phyloP scores from a whole-genome alignment of 768 basidiomycete genomes.

The Inosperma sp. region DNA sequence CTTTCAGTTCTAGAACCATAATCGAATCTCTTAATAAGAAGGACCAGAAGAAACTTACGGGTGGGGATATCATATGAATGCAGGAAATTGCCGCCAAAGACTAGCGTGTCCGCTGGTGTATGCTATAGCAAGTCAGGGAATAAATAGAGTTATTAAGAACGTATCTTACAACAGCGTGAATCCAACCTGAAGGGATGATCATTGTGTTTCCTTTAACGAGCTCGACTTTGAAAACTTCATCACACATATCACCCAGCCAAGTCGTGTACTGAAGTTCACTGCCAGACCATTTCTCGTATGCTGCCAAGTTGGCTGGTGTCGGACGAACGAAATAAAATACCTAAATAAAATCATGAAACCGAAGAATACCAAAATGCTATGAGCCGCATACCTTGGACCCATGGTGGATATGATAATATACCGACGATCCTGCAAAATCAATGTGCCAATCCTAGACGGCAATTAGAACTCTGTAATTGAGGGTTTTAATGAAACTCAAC shows the following conservation, averaged over 20 bases:
- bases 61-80: slow-evolving; percentile 87
- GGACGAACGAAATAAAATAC: slow-evolving; percentile 95
- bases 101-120: slow-evolving; percentile 88
- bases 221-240: slow-evolving; percentile 85
- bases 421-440: slow-evolving; percentile 95
- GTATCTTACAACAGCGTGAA: slow-evolving; percentile 85
- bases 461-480: neutral
- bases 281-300: slow-evolving; percentile 93
- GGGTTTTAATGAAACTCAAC: slow-evolving; percentile 27
- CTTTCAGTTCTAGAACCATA: slow-evolving; percentile 63
- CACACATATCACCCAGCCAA: slow-evolving; percentile 92
- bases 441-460: slow-evolving; percentile 87
- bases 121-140: slow-evolving; percentile 32
- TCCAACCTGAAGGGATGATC: slow-evolving; percentile 97
- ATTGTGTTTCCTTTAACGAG: slow-evolving; percentile 77
- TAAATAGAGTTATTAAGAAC: neutral
- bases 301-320: slow-evolving; percentile 76
- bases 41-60: slow-evolving; percentile 49
- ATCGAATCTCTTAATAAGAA: neutral
- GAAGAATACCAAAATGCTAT: slow-evolving; percentile 1
- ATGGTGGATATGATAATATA: slow-evolving; percentile 91
- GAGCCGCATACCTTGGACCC: slow-evolving; percentile 64
- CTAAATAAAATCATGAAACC: slow-evolving; percentile 37
- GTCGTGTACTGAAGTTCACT: slow-evolving; percentile 81
- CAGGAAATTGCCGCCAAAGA: slow-evolving; percentile 96